A percentile compares a stretch with the other conserved stretches of the same genome.
phyloP scores from a whole-genome alignment of 768 basidiomycete genomes.

The Agaricus sinodeliciosus region DNA sequence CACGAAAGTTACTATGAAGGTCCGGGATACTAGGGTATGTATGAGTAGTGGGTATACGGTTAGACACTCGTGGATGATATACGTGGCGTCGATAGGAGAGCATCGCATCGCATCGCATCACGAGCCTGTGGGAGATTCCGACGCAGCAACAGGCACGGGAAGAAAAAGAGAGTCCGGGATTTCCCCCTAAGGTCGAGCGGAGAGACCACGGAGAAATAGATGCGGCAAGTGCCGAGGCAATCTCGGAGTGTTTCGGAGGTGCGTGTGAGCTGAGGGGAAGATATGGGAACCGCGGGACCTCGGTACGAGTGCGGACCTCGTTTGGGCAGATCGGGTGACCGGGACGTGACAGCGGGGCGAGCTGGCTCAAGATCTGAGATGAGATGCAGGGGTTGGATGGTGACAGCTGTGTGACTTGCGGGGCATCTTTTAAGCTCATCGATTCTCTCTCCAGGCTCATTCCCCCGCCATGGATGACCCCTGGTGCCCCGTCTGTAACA shows the following conservation, averaged over 20 bases:
- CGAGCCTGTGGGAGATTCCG: too few relatives aligned
- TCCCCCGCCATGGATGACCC: constrained; percentile 45
- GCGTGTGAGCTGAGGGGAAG: constrained; percentile 13
- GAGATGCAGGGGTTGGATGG: constrained; percentile 6
- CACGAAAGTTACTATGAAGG: too few relatives aligned
- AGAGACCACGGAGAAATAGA: constrained; percentile 10
- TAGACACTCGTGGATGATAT: too few relatives aligned
- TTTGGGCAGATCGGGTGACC: constrained; percentile 9
- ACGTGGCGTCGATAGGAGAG: too few relatives aligned
- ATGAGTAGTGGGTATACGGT: too few relatives aligned
- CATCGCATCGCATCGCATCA: too few relatives aligned
- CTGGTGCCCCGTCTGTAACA: constrained; percentile 79
- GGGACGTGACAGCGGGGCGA: constrained; percentile 5
- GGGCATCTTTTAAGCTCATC: background rate
- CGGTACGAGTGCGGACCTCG: constrained; percentile 10
- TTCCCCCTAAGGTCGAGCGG: constrained; percentile 4
- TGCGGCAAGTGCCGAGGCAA: constrained; percentile 1
- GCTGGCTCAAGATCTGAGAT: constrained; percentile 9
- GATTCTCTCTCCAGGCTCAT: background rate
- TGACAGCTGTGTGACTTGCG: background rate
- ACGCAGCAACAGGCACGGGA: background rate
- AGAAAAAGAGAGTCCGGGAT: constrained; percentile 2
- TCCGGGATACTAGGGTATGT: too few relatives aligned
- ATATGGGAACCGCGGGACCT: constrained; percentile 21
- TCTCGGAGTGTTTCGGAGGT: background rate